Evolutionary conservation across 129 eudicot genomes (phyloP).

Genomic region (Silybum marianum): DNA sequence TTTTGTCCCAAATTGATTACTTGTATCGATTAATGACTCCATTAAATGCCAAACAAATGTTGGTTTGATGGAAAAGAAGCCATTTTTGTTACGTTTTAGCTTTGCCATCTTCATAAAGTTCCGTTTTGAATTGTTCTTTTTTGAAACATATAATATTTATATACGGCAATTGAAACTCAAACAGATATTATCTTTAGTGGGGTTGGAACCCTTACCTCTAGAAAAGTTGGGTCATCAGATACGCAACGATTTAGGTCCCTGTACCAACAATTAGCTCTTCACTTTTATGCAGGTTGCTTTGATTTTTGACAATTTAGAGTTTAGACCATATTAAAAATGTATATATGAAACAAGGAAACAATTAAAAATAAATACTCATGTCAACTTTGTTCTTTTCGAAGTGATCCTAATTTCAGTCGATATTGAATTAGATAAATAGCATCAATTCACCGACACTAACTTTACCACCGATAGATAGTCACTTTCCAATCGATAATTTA

Average conservation of each 20-base stretch:
- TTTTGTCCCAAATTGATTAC: background rate
- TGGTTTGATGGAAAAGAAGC: background rate
- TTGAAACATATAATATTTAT: background rate
- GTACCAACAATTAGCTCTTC: too few relatives aligned
- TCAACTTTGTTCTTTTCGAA: too few relatives aligned
- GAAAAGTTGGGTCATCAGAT: too few relatives aligned
- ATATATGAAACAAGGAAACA: background rate
- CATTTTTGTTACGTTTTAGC: background rate
- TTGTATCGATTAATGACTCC: background rate
- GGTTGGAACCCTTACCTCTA: background rate
- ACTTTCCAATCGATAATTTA: too few relatives aligned
- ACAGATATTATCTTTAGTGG: background rate
- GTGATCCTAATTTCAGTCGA: too few relatives aligned
- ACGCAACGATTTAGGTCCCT: too few relatives aligned
- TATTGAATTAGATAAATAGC: too few relatives aligned
- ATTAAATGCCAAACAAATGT: background rate
- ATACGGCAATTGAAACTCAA: background rate
- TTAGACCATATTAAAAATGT: background rate
- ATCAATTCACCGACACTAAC: too few relatives aligned
- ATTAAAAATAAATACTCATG: too few relatives aligned
- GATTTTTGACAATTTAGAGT: background rate
- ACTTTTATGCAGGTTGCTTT: background rate
- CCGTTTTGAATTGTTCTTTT: background rate
- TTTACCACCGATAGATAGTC: too few relatives aligned
- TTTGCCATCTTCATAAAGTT: background rate